Evolutionary conservation across 1,139 yeast genomes (phyloP), one percentile per base, ranked within the genome.

Genomic region (Debaryomyces singareniensis): DNA sequence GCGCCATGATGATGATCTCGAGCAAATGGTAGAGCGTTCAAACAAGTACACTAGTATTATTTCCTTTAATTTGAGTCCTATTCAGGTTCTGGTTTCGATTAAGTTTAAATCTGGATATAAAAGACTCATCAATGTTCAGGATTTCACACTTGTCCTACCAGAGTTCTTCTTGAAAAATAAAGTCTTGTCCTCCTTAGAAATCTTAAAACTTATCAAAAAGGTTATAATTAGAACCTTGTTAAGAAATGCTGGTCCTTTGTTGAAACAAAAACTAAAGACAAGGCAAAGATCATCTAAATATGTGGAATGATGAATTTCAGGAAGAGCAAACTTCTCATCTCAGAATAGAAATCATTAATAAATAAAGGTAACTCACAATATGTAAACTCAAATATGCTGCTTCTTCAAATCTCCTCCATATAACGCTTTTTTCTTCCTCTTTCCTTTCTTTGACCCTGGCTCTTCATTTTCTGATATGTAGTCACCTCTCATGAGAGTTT

Each of bases 11-110:
- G 60, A 54, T 12, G 58, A 55, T n/a, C 50, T 75, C 15, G 67
- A 68, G 25, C 66, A 67, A 34, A 79, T 80, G 86, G 53, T 78
- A 4, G 53, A 58, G 18, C 55, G 89, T 36, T 75, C 87, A 2
- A 66, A 75, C 24, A 68, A 68, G 35, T 78, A 64, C 44, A 56
- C 77, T 44, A 74, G 77, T 43, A 68, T 80, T 34, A 66, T 69
- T 18, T 55, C 66, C 6, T 56, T 80, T 38, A 56, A 51, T 14
- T 44, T 79, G 13, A 59, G 62, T 31, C 62, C 74, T 9, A 61
- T 74, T 23, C 52, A 63, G 2, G 47, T 80, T 15, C 64, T 66
- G 53, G 65, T 80, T 15, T 77, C 86, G 3, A 70, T 77, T 36
- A 71, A 68, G 40, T 75, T 81, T 28, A 63, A 61, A 28, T 54